A percentile compares a stretch with the other conserved stretches of the same genome.
Evolutionary conservation across 2,329 filamentous ascomycete species (phyloP).

Genomic region (Fusarium lyarnte): DNA sequence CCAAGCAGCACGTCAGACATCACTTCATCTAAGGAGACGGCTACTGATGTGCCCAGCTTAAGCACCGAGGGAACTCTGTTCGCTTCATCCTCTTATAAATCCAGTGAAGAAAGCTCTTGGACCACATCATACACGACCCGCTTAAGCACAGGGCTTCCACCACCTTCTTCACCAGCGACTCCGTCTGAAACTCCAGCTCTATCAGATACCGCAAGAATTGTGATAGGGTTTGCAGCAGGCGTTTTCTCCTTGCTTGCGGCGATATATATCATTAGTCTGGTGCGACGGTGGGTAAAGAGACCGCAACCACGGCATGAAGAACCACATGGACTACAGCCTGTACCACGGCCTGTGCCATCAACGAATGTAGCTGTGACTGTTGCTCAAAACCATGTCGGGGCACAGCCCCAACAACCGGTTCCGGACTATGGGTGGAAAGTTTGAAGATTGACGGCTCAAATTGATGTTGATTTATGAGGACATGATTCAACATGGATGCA

Average conservation of each 20-base stretch:
- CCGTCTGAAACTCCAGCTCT: fast-evolving
- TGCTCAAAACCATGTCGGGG: not conserved
- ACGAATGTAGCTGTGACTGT: not conserved
- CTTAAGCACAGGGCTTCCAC: not conserved
- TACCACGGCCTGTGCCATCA: not conserved
- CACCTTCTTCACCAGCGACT: not conserved
- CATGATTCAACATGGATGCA: not conserved
- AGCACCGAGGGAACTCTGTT: not conserved
- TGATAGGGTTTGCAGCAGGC: not conserved
- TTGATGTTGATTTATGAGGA: not conserved
- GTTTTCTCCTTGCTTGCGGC: not conserved
- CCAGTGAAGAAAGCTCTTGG: not conserved
- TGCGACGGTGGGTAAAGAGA: not conserved
- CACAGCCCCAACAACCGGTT: not conserved
- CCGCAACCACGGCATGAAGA: not conserved
- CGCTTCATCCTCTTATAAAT: not conserved
- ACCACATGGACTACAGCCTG: not conserved
- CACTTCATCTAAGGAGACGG: not conserved
- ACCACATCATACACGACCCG: not conserved
- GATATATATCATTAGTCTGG: fast-evolving
- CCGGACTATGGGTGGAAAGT: not conserved
- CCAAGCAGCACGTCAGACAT: not conserved
- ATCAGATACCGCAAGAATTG: not conserved
- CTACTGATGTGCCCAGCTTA: not conserved
- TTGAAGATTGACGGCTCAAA: not conserved